These are phyloP conservation scores for Penicillium sp. DNA, from an alignment of 2,329 filamentous ascomycete species.

Conservation along the genomic window DNA sequence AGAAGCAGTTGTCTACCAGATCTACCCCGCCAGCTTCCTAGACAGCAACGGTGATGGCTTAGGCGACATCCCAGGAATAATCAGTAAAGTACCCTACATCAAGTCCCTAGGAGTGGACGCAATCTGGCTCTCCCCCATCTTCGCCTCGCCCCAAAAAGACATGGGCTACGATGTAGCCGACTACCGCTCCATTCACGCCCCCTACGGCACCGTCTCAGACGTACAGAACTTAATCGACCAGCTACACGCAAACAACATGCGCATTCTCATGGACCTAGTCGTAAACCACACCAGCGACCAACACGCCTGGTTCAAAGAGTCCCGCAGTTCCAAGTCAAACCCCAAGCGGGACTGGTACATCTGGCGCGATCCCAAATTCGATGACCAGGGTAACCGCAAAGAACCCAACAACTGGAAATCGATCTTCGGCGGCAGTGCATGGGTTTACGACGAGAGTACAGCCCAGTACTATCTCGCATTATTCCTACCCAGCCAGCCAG, in stretches of 20 bases:
- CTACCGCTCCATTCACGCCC: constrained; percentile 64
- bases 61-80: constrained; percentile 66
- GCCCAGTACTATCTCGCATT: constrained; percentile 61
- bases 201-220: constrained; percentile 65
- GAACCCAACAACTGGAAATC: constrained; percentile 73
- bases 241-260: constrained; percentile 64
- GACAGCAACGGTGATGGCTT: constrained; percentile 62
- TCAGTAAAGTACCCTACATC: constrained; percentile 63
- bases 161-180: constrained; percentile 71
- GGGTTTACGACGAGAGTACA: constrained; percentile 66
- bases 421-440: constrained; percentile 54
- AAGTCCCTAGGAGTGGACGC: constrained; percentile 63
- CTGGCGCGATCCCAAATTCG: constrained; percentile 48
- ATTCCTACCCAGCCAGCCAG: constrained; percentile 51
- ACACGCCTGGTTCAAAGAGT: constrained; percentile 65
- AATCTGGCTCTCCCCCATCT: constrained; percentile 70
- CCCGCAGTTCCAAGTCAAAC: constrained; percentile 58
- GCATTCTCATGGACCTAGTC: constrained; percentile 70
- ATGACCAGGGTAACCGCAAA: constrained; percentile 58
- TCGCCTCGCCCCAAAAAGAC: constrained; percentile 65
- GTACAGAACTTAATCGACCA: constrained; percentile 61
- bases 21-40: constrained; percentile 40
- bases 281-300: constrained; percentile 65
- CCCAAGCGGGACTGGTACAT: constrained; percentile 70
- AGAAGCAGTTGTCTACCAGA: constrained; percentile 36